phyloP scores from a whole-genome alignment of 2,329 filamentous ascomycete genomes.

The Exutisphaerella laricina region DNA sequence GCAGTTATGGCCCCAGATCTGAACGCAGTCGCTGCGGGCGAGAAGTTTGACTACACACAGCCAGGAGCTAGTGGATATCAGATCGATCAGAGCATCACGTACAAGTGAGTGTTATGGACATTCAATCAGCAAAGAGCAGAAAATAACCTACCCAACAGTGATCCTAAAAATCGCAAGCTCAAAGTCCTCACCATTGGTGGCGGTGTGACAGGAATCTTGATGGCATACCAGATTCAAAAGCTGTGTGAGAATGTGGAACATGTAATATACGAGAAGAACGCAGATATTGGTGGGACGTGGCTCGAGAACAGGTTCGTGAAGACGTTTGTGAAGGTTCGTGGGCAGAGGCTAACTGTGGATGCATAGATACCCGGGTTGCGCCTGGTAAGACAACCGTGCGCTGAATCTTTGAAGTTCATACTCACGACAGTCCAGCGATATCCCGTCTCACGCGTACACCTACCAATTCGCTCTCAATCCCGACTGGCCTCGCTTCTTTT shows the following conservation, averaged over 20 bases:
- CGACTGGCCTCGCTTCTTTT: constrained; percentile 46
- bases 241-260: constrained; percentile 42
- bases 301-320: neutral
- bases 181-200: constrained; percentile 46
- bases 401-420: too few species aligned
- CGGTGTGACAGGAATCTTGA: constrained; percentile 44
- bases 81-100: constrained; percentile 36
- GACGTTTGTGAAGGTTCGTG: neutral
- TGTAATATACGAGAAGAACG: constrained; percentile 46
- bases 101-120: constrained; percentile 22
- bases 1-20: constrained; percentile 41
- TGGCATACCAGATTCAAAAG: constrained; percentile 47
- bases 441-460: neutral
- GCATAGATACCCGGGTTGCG: neutral
- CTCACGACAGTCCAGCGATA: too few species aligned
- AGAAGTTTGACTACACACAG: constrained; percentile 40
- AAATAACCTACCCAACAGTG: neutral
- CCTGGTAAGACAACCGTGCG: too few species aligned
- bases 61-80: constrained; percentile 40
- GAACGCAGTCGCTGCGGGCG: constrained; percentile 34
- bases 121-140: too few species aligned
- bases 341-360: neutral
- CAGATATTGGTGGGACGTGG: constrained; percentile 41
- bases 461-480: constrained; percentile 29
- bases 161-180: constrained; percentile 37